A percentile compares a stretch with the other conserved stretches of the same genome.
Evolutionary conservation across 148 eudicot genomes (phyloP).

Genomic region (Fagopyrum tataricum): DNA sequence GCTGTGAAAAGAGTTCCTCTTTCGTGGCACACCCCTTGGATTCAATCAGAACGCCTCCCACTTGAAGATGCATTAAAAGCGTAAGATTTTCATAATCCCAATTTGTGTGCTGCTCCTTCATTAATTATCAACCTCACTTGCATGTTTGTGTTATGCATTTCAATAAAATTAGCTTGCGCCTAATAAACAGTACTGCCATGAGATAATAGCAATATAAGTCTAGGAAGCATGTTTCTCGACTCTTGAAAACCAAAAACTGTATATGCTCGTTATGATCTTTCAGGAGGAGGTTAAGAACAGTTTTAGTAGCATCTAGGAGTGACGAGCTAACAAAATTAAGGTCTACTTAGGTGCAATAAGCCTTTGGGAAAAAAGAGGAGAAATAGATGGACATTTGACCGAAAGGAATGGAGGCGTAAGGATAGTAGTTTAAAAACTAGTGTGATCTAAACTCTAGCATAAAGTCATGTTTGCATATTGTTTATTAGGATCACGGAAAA

Average conservation of each 20-base stretch:
- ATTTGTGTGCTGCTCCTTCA: not conserved
- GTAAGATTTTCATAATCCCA: slow-evolving; percentile 33
- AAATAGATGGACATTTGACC: no score
- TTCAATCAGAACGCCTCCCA: slow-evolving; percentile 64
- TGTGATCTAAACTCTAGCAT: not conserved
- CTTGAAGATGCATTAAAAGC: slow-evolving; percentile 72
- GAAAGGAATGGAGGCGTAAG: not conserved
- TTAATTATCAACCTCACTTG: not conserved
- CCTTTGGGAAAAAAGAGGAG: not conserved
- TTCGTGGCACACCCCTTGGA: slow-evolving; percentile 69
- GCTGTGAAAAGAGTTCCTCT: slow-evolving; percentile 74
- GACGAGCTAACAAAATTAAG: not conserved
- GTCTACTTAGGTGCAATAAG: not conserved
- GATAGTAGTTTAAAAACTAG: not conserved
- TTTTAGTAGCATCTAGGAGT: not conserved
- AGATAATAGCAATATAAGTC: not conserved
- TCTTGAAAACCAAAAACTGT: not conserved
- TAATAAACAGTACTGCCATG: not conserved
- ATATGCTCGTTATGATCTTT: not conserved
- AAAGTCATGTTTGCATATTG: not conserved
- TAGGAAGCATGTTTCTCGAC: not conserved
- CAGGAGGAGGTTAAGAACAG: not conserved
- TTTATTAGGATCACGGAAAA: no score
- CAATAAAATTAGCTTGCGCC: not conserved
- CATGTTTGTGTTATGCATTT: not conserved